Percentiles rank a stretch among this genome's conserved stretches.
Conservation (phyloP, 352 stramenopile species). For the Globisporangium perplexum region DNA sequence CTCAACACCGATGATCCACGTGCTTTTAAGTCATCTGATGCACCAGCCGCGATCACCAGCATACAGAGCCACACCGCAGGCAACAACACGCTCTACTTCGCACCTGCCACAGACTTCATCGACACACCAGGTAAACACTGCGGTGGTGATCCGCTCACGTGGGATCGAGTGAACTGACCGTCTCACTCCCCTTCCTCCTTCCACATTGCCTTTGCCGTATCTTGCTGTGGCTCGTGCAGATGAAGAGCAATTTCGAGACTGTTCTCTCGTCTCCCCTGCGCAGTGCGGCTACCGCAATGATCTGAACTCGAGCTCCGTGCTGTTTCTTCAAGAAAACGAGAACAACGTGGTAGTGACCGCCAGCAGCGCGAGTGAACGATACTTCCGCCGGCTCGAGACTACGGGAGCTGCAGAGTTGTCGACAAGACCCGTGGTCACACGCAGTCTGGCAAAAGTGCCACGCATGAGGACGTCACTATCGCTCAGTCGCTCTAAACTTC, state of each 20-base stretch:
- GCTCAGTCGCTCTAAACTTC: background rate
- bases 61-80: conserved; percentile 5
- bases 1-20: conserved; percentile 19
- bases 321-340: conserved; percentile 22
- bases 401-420: background rate
- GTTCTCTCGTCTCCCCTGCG: conserved; percentile 19
- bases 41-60: conserved; percentile 10
- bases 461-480: background rate
- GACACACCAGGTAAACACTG: conserved; percentile 1
- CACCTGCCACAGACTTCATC: conserved; percentile 3
- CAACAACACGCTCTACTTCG: conserved; percentile 21
- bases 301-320: conserved; percentile 10
- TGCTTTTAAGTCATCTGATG: conserved; percentile 12
- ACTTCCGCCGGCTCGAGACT: conserved; percentile 10
- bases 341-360: conserved; percentile 12
- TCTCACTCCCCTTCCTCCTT: no score
- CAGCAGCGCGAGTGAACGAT: conserved; percentile 6
- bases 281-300: conserved; percentile 30
- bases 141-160: background rate
- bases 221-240: background rate
- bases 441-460: background rate
- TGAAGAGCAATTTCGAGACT: conserved; percentile 5
- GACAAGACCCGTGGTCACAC: no score
- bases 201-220: no score
- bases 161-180: background rate